Conservation (phyloP, 192 early-diverging fungal species). For the Coemansia reversa region DNA sequence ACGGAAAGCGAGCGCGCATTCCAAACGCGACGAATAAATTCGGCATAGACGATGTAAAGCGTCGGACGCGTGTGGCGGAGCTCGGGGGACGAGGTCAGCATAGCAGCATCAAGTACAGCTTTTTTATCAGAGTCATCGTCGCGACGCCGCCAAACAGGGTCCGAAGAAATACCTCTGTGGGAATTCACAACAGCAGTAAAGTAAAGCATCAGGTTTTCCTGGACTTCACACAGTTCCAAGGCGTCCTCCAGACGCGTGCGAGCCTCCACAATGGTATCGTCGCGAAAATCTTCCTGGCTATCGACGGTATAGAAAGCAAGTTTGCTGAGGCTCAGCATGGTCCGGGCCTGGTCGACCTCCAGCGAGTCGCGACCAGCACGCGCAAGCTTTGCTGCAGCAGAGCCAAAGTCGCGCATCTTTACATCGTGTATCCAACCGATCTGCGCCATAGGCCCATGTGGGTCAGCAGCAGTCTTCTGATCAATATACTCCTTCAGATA, state of each 20-base stretch:
- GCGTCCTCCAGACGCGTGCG: slow-evolving; percentile 37
- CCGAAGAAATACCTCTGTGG: not conserved
- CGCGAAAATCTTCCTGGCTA: not conserved
- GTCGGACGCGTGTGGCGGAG: slow-evolving; percentile 34
- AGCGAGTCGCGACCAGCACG: slow-evolving; percentile 33
- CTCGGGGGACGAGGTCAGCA: slow-evolving; percentile 37
- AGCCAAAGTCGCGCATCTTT: slow-evolving; percentile 32
- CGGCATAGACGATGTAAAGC: slow-evolving; percentile 31
- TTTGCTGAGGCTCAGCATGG: slow-evolving; percentile 46
- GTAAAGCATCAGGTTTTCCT: slow-evolving; percentile 17
- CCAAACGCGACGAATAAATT: slow-evolving; percentile 28
- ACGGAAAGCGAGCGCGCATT: slow-evolving; percentile 14
- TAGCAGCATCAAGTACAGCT: slow-evolving; percentile 28
- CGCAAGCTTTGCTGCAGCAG: slow-evolving; percentile 31
- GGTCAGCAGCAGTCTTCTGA: slow-evolving; percentile 1
- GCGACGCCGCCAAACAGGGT: slow-evolving; percentile 9
- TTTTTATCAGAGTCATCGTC: slow-evolving; percentile 20
- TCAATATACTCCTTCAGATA: slow-evolving; percentile 41
- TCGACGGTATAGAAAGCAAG: slow-evolving; percentile 30
- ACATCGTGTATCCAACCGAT: slow-evolving; percentile 49
- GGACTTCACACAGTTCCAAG: slow-evolving; percentile 41
- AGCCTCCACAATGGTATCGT: slow-evolving; percentile 17
- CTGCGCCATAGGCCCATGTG: slow-evolving; percentile 16
- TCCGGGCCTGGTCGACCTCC: slow-evolving; percentile 27
- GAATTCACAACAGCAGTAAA: slow-evolving; percentile 11